A percentile compares a stretch with the other conserved stretches of the same genome.
Evolutionary conservation across 163 green algal genomes (phyloP).

Genomic region (Chlamydomonas reinhardtii): DNA sequence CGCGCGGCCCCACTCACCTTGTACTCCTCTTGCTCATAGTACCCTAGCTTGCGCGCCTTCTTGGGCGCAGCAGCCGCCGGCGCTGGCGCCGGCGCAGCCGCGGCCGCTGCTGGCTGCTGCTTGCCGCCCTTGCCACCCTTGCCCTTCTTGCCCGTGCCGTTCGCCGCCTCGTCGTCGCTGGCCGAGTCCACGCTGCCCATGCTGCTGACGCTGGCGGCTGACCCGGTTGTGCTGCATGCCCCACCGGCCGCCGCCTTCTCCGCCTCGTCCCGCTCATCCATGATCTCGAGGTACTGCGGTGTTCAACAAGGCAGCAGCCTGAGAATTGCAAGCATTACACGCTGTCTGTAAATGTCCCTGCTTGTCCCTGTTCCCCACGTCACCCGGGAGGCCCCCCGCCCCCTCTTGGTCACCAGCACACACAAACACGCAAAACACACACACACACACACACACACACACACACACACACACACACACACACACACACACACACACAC

Average conservation of each 20-base stretch:
- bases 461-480: background rate
- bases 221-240: background rate
- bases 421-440: no score
- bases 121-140: constrained; percentile 41
- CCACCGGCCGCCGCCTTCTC: background rate
- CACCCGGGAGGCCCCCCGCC: no score
- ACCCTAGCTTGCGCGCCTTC: constrained; percentile 64
- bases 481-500: background rate
- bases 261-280: constrained; percentile 40
- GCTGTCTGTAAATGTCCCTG: no score
- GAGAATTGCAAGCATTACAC: no score
- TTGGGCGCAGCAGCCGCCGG: background rate
- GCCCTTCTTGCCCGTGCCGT: constrained; percentile 16
- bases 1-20: constrained; percentile 23
- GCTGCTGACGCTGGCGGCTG: constrained; percentile 32
- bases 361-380: no score
- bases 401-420: no score
- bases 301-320: no score
- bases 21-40: constrained; percentile 73
- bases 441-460: no score
- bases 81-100: background rate
- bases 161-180: background rate
- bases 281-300: constrained; percentile 58
- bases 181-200: background rate
- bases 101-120: constrained; percentile 10